Evolutionary conservation across 192 early-diverging fungal species (phyloP).

Genomic region (Kickxella alabastrina): DNA sequence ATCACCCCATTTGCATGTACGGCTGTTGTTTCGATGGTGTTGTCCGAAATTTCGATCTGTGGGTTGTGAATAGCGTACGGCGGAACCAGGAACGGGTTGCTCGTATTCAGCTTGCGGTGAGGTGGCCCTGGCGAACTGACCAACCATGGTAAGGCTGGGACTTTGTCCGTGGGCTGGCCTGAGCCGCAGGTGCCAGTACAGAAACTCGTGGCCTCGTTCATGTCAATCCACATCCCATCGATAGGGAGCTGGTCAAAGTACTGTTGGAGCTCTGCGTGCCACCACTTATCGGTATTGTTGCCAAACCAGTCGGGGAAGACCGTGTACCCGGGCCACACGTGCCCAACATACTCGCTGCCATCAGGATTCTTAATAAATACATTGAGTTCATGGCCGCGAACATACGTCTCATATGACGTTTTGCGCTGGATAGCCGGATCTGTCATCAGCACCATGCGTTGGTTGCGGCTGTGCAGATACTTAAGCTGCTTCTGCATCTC

Average conservation of each 20-base stretch:
- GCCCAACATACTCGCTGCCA: slow-evolving; percentile 53
- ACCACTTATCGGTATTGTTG: slow-evolving; percentile 51
- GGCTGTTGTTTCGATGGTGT: slow-evolving; percentile 52
- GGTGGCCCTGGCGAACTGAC: slow-evolving; percentile 3
- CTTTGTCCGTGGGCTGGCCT: slow-evolving; percentile 11
- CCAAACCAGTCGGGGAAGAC: slow-evolving; percentile 65
- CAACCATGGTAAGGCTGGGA: slow-evolving; percentile 15
- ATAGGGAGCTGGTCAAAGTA: slow-evolving; percentile 38
- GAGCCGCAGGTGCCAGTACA: slow-evolving; percentile 58
- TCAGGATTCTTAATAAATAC: slow-evolving; percentile 59
- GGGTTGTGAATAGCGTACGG: slow-evolving; percentile 55
- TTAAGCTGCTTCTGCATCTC: slow-evolving; percentile 51
- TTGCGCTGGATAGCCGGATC: slow-evolving; percentile 62
- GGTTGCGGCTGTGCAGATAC: slow-evolving; percentile 47
- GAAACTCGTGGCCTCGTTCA: slow-evolving; percentile 67
- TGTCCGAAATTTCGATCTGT: slow-evolving; percentile 43
- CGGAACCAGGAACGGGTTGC: slow-evolving; percentile 37
- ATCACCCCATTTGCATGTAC: slow-evolving; percentile 50
- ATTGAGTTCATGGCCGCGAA: slow-evolving; percentile 47
- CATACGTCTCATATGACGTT: slow-evolving; percentile 53
- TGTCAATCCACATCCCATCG: slow-evolving; percentile 67
- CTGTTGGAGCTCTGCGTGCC: slow-evolving; percentile 43
- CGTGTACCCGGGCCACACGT: slow-evolving; percentile 65
- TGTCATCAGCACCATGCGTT: slow-evolving; percentile 60
- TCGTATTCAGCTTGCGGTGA: slow-evolving; percentile 31